Percentiles rank a stretch among this genome's conserved stretches.
phyloP scores from a whole-genome alignment of 352 stramenopile genomes.

The Pythium insidiosum region DNA sequence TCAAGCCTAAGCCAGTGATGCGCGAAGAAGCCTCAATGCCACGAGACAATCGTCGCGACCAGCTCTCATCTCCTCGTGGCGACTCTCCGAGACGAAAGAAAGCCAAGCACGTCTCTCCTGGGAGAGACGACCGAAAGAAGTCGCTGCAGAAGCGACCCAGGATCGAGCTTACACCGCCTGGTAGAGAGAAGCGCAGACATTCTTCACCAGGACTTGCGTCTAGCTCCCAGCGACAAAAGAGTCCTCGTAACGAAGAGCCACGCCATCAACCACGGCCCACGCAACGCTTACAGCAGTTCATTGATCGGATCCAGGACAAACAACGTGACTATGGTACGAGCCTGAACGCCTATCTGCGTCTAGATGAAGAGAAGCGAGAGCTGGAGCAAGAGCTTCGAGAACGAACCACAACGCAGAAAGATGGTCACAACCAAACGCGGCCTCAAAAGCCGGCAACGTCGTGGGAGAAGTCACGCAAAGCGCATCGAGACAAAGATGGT shows the following conservation, averaged over 20 bases:
- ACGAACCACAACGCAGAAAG: neutral
- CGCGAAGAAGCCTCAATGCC: neutral
- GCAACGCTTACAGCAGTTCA: no score
- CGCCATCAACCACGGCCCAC: no score
- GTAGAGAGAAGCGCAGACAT: neutral
- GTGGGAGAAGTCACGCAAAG: no score
- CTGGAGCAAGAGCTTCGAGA: no score
- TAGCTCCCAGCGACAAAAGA: no score
- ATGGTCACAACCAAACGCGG: neutral
- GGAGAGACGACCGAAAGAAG: neutral
- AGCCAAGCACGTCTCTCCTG: neutral
- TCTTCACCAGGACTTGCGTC: neutral
- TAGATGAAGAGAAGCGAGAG: neutral
- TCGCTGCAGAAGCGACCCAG: slow-evolving; percentile 6
- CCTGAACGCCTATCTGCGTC: neutral
- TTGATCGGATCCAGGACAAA: no score
- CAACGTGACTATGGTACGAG: neutral
- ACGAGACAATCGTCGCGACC: no score
- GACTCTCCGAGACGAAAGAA: neutral
- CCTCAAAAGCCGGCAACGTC: no score
- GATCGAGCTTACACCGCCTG: slow-evolving; percentile 14
- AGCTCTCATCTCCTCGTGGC: no score
- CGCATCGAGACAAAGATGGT: no score
- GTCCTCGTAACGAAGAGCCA: no score
- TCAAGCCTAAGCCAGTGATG: neutral